phyloP scores from a whole-genome alignment of 257 asterid species.

The Euphrasia confusa region DNA sequence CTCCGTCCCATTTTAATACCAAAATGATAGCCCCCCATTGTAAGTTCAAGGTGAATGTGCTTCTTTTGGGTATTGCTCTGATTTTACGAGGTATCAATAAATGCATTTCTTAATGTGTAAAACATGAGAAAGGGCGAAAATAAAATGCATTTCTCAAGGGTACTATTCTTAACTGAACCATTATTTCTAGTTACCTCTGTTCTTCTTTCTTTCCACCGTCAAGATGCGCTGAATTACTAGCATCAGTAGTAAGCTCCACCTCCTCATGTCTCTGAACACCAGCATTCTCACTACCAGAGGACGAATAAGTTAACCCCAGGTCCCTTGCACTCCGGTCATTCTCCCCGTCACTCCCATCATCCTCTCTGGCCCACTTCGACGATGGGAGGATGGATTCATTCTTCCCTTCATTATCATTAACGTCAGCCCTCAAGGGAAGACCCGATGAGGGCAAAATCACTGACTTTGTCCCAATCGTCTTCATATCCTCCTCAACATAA shows the following conservation, averaged over 20 bases:
- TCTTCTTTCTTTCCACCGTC: constrained; percentile 61
- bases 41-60: no score
- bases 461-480: constrained; percentile 36
- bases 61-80: no score
- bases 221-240: constrained; percentile 38
- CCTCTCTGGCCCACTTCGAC: constrained; percentile 83
- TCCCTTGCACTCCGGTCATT: constrained; percentile 45
- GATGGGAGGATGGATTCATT: constrained; percentile 51
- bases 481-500: constrained; percentile 37
- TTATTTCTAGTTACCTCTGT: constrained; percentile 44
- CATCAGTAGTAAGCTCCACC: constrained; percentile 28
- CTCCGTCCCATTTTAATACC: no score
- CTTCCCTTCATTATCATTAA: constrained; percentile 37
- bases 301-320: constrained; percentile 68
- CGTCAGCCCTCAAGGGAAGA: constrained; percentile 27
- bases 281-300: constrained; percentile 73
- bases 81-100: no score
- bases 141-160: no score
- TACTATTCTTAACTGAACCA: no score
- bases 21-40: no score
- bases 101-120: no score
- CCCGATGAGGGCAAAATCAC: constrained; percentile 28
- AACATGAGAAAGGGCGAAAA: no score
- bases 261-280: constrained; percentile 43
- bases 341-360: constrained; percentile 61